These are phyloP conservation scores for Xylaria sp. DNA, from an alignment of 2,329 filamentous ascomycete genomes.

Conservation along the genomic window DNA sequence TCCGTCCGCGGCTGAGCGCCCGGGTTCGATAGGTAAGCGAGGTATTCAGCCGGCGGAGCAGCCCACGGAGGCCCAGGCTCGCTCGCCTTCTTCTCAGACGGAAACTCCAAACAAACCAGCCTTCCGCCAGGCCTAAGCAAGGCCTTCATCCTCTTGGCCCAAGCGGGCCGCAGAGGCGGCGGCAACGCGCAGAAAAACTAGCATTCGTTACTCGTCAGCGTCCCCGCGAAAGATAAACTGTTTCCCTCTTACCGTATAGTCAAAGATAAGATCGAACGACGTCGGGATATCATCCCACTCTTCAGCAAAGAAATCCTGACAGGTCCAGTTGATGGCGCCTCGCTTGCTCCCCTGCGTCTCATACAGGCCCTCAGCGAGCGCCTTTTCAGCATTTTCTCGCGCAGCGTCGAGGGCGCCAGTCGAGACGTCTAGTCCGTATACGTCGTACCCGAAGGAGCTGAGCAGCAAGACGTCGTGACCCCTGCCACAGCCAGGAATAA, in stretches of 20 bases:
- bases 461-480: conserved; percentile 85
- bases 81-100: conserved; percentile 74
- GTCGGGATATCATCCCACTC: conserved; percentile 60
- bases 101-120: conserved; percentile 79
- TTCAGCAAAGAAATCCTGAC: conserved; percentile 74
- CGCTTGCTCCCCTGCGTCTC: conserved; percentile 53
- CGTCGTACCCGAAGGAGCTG: conserved; percentile 79
- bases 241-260: conserved; percentile 65
- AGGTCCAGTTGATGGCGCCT: conserved; percentile 67
- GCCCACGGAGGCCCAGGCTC: conserved; percentile 79
- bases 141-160: conserved; percentile 56
- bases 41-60: conserved; percentile 74
- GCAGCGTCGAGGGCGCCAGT: conserved; percentile 59
- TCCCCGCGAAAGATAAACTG: not conserved
- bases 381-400: conserved; percentile 54
- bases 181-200: conserved; percentile 73
- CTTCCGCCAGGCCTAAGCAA: conserved; percentile 62
- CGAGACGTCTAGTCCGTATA: conserved; percentile 78
- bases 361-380: conserved; percentile 55
- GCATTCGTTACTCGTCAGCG: conserved; percentile 12
- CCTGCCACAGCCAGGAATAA: conserved; percentile 84
- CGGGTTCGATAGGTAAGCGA: conserved; percentile 75
- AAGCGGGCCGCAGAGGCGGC: conserved; percentile 59
- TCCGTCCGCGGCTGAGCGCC: conserved; percentile 74
- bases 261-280: conserved; percentile 74